A percentile compares a stretch with the other conserved stretches of the same genome.
Conservation (phyloP, 768 basidiomycete species). For the Leccinum sublutescens region DNA sequence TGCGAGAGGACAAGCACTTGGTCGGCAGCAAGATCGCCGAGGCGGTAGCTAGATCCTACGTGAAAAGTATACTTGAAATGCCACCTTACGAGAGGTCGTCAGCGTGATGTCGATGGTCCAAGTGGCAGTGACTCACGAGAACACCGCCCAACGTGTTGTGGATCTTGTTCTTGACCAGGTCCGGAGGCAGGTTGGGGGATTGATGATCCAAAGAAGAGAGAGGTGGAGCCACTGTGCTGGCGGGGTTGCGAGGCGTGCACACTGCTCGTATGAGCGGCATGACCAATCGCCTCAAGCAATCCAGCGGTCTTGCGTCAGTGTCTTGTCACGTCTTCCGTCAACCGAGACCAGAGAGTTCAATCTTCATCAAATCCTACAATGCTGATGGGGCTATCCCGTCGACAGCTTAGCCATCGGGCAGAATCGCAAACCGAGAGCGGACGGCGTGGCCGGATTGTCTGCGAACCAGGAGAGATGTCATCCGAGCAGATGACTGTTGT, state of each 20-base stretch:
- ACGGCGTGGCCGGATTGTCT: slow-evolving; percentile 57
- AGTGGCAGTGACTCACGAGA: too few species aligned
- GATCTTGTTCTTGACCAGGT: too few species aligned
- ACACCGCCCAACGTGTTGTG: too few species aligned
- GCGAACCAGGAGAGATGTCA: slow-evolving; percentile 11
- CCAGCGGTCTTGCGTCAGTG: slow-evolving; percentile 68
- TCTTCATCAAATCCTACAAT: slow-evolving; percentile 46
- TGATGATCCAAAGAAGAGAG: too few species aligned
- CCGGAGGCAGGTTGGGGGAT: too few species aligned
- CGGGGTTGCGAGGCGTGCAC: slow-evolving; percentile 52
- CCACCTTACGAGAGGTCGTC: too few species aligned
- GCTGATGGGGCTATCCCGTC: slow-evolving; percentile 14
- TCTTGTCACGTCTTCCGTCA: slow-evolving; percentile 53
- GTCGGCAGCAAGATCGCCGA: too few species aligned
- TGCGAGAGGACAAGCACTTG: too few species aligned
- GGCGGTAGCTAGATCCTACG: too few species aligned
- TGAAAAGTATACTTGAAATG: too few species aligned
- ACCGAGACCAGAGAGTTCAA: slow-evolving; percentile 50
- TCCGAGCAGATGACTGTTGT: slow-evolving; percentile 24
- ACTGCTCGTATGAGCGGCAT: slow-evolving; percentile 45
- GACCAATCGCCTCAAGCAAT: slow-evolving; percentile 54
- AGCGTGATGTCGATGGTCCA: too few species aligned
- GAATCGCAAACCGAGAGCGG: slow-evolving; percentile 31
- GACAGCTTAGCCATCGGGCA: slow-evolving; percentile 28
- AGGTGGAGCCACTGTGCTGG: too few species aligned